Evolutionary conservation across 257 asterid genomes (phyloP).

Genomic region (Coffea canephora): DNA sequence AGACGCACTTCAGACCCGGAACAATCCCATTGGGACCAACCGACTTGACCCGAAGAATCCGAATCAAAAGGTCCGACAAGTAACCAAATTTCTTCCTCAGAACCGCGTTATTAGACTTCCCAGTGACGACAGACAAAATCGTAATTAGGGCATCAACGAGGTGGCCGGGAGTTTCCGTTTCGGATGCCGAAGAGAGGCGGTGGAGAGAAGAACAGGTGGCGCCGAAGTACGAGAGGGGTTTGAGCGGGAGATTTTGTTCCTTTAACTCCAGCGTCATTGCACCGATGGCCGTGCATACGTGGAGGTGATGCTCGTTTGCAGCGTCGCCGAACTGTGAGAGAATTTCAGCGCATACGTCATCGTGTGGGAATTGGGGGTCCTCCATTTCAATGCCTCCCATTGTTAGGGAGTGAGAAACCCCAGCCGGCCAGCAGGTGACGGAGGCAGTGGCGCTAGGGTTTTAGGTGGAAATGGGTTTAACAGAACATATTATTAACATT

Average conservation of each 20-base stretch:
- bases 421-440: not conserved
- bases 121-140: slow-evolving; percentile 52
- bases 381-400: slow-evolving; percentile 57
- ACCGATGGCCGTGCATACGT: slow-evolving; percentile 71
- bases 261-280: slow-evolving; percentile 73
- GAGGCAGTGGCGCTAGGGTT: slow-evolving; percentile 15
- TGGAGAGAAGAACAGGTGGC: slow-evolving; percentile 77
- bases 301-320: slow-evolving; percentile 66
- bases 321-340: slow-evolving; percentile 52
- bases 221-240: slow-evolving; percentile 68
- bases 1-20: slow-evolving; percentile 59
- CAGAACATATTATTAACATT: not conserved
- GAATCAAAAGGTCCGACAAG: slow-evolving; percentile 47
- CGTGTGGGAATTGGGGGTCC: slow-evolving; percentile 11
- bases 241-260: slow-evolving; percentile 59
- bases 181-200: slow-evolving; percentile 44
- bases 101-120: slow-evolving; percentile 34
- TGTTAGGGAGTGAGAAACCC: not conserved
- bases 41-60: slow-evolving; percentile 37
- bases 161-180: slow-evolving; percentile 47
- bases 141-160: slow-evolving; percentile 64
- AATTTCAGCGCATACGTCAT: slow-evolving; percentile 50
- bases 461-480: slow-evolving; percentile 5
- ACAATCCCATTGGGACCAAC: slow-evolving; percentile 53
- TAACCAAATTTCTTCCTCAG: slow-evolving; percentile 43